phyloP scores from a whole-genome alignment of 2,329 filamentous ascomycete species.

The Sclerotinia sclerotiorum region DNA sequence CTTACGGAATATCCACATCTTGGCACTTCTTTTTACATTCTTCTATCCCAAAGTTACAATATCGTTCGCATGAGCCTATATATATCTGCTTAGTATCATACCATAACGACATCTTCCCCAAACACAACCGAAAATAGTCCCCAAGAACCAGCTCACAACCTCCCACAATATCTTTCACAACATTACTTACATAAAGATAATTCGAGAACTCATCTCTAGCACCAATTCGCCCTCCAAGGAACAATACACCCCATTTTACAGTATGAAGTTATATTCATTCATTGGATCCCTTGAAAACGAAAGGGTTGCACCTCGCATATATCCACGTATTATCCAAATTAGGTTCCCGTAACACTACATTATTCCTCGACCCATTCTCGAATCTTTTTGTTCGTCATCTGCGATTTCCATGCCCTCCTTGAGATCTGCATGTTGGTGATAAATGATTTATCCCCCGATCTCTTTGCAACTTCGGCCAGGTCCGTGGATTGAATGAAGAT shows the following conservation, averaged over 20 bases:
- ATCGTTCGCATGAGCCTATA: not conserved
- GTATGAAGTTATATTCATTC: not conserved
- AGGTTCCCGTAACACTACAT: not conserved
- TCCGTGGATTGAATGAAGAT: conserved; percentile 1
- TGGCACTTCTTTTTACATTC: not conserved
- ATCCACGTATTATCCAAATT: conserved; percentile 10
- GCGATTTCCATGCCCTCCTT: not conserved
- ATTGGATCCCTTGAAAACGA: conserved; percentile 2
- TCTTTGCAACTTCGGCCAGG: not conserved
- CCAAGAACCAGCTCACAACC: not conserved
- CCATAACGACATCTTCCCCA: not conserved
- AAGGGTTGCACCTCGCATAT: conserved; percentile 2
- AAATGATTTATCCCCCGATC: not conserved
- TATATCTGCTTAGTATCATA: not conserved
- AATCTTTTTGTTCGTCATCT: conserved; percentile 1
- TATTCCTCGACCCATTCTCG: conserved; percentile 3
- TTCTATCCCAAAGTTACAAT: not conserved
- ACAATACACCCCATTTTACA: not conserved
- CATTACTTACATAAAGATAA: not conserved
- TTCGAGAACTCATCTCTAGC: not conserved
- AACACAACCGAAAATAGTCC: not conserved
- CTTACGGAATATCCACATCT: not conserved
- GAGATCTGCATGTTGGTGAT: conserved; percentile 9
- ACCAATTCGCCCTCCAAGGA: no score
- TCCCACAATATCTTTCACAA: not conserved